Evolutionary conservation across 768 basidiomycete genomes (phyloP), one percentile per base, ranked within the genome.

Genomic region (Dictyophora rubrovolvata): DNA sequence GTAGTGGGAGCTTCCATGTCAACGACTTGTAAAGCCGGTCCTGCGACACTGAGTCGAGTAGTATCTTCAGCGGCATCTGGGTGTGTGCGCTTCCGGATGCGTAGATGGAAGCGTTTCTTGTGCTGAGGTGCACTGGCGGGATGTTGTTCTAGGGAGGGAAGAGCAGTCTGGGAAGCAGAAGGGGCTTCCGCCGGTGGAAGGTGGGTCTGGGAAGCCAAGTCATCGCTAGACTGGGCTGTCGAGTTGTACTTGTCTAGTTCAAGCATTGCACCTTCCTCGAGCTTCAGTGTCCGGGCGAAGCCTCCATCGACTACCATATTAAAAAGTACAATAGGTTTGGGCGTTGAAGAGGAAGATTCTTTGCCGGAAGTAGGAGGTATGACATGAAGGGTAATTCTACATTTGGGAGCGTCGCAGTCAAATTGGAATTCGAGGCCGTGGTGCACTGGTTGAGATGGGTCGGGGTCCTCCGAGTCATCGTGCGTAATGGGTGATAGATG

Each of bases 351-450:
- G 78, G 47, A 79, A 79, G 69, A 62, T 70, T 72, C 61, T 71
- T 72, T 51, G 73, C 71, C 42, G 83, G 81, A 23, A 1, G 84
- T 79, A 5, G 85, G 79, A 0, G 91, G 75, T 35, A 89, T 75
- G 51, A 92, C 84, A 62, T 89, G 79, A 18, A 96, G 80, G 37
- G 84, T 83, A 60, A 96, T 83, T 20, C 79, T 81, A 66, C 91
- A 92, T 65, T 85, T 87, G 8, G 93, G 86, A 0, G 92, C 84
- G 60, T 93, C 90, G 63, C 89, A 90, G 68, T 97, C 93, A 70
- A 88, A 97, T 68, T 89, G 86, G 70, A 96, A 97, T 67, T 92
- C 91, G 60, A 95, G 77, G 17, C 84, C 82, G 65, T 93, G 89
- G 54, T 84, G 82, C 52, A 83, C 82, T 16, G 78, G 77, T 18